Evolutionary conservation across 768 basidiomycete species (phyloP), one percentile per base, ranked within the genome.

Genomic region (Collybia sordida): DNA sequence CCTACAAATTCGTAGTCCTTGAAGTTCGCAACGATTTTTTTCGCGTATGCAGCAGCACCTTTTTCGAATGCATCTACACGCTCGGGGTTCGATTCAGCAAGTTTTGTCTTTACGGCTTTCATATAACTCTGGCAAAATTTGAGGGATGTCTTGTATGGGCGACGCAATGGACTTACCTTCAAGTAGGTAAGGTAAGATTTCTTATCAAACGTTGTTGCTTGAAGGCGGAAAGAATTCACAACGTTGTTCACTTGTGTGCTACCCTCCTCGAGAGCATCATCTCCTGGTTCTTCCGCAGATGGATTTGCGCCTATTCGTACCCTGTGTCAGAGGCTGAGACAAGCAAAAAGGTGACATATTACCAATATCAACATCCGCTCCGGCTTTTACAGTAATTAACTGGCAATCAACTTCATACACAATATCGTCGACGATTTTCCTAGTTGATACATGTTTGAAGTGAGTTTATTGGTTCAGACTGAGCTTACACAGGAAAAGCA

Each of bases 1-100:
- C 88, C 56, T 52, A 92, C 89, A 69, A 98, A 97, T 72, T 98
- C 93, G 65, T 79, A 97, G 67, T 98, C 87, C 62, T 93, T 92
- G 80, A 99, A 90, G 66, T 90, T 90, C 49, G 72, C 81, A 21
- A 97, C 69, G 52, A 99, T 75, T 70, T 94, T 97, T 80, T 98
- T 98, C 47, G 85, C 93, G 62, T 79, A 92, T 3, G 70, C 71
- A 43, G 68, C 57, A 11, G 96, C 97, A 18, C 78, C 83, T 66
- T 86, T 86, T 74, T 98, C 91, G 67, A 99, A 99, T 0, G 66
- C 79, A 1, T 71, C 67, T 23, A 94, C 86, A 6, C 79, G 78
- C 0, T 82, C 86, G 9, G 87, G 80, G 14, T 81, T 69, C 2
- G 49, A 65, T 59, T 79, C 65, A 35, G 63, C 35, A 39, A 98